These are phyloP conservation scores for Oryza australiensis DNA, from an alignment of 176 grass and related monocot species.

Conservation along the genomic window DNA sequence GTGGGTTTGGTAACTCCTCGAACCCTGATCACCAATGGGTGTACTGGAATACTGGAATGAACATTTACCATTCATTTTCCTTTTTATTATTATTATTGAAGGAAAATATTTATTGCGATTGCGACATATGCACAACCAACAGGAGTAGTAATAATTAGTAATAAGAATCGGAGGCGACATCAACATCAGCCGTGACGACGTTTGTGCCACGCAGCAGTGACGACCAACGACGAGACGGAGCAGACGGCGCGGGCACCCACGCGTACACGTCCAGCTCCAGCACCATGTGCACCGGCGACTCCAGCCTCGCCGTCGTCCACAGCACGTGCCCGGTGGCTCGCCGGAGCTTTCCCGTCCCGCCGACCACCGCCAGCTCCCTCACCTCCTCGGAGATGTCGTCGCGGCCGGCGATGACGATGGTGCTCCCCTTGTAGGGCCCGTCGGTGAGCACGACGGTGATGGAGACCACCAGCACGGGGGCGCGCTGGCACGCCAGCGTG, in stretches of 20 bases:
- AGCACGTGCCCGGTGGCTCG: neutral
- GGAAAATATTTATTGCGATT: too few relatives aligned
- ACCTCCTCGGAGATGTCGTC: neutral
- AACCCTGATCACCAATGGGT: too few relatives aligned
- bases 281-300: neutral
- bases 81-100: too few relatives aligned
- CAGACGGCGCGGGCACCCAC: neutral
- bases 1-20: too few relatives aligned
- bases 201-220: too few relatives aligned
- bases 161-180: too few relatives aligned
- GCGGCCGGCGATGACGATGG: conserved; percentile 17
- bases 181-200: too few relatives aligned
- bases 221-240: too few relatives aligned
- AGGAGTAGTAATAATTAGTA: too few relatives aligned
- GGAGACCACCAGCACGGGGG: neutral
- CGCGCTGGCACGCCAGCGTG: neutral
- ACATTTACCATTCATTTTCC: too few relatives aligned
- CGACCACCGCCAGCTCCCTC: conserved; percentile 44
- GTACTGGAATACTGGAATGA: too few relatives aligned
- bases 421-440: conserved; percentile 38
- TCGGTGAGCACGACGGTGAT: neutral
- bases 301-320: conserved; percentile 18
- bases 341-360: conserved; percentile 24
- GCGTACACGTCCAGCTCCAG: conserved; percentile 31
- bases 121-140: too few relatives aligned